Percentiles rank a stretch among this genome's conserved stretches.
These are phyloP conservation scores for Salvia rosmarinus DNA, from an alignment of 257 asterid species.

Conservation along the genomic window DNA sequence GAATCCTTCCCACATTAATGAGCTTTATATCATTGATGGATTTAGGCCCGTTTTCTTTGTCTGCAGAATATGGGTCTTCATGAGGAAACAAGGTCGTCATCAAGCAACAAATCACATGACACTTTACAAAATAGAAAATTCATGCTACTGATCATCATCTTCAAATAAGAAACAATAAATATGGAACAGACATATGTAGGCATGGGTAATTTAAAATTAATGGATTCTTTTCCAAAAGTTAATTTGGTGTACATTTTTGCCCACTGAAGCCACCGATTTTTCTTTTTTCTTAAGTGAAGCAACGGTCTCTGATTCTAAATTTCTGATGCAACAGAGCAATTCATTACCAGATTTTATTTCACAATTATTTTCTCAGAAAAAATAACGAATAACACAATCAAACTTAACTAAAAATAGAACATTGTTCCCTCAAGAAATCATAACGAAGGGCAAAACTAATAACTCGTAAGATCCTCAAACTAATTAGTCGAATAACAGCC, in stretches of 20 bases:
- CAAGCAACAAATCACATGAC: conserved; percentile 12
- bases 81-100: conserved; percentile 10
- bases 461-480: neutral
- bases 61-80: conserved; percentile 44
- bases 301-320: neutral
- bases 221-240: too few species aligned
- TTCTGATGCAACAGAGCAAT: neutral
- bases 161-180: conserved; percentile 15
- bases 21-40: conserved; percentile 75
- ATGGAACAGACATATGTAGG: neutral
- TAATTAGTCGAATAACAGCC: neutral
- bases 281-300: too few species aligned
- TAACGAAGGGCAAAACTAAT: neutral
- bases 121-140: neutral
- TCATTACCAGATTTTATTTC: neutral
- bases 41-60: conserved; percentile 78
- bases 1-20: conserved; percentile 83
- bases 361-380: neutral
- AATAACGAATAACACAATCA: neutral
- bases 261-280: too few species aligned
- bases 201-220: too few species aligned
- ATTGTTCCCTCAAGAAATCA: too few species aligned
- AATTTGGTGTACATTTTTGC: too few species aligned
- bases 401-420: neutral
- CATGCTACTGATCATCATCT: conserved; percentile 40